Conservation (phyloP, 1,284 basidiomycete species). For the Apiotrichum brassicae region DNA sequence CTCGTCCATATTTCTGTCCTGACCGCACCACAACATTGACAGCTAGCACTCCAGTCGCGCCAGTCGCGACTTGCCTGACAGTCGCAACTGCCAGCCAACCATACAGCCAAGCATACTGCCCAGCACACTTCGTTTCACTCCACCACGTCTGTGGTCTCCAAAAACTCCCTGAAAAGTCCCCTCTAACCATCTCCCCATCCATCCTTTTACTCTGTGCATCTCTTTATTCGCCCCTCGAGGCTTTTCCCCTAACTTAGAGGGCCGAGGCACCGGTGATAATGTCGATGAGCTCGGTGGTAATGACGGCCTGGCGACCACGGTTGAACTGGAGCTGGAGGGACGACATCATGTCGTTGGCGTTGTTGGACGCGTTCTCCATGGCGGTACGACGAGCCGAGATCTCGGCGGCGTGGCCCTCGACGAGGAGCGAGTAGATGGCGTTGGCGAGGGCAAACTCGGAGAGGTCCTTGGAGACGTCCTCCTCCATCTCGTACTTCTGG, state of each 20-base stretch:
- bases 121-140: too few relatives aligned
- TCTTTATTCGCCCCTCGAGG: constrained; percentile 6
- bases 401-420: constrained; percentile 94
- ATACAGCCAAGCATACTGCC: too few relatives aligned
- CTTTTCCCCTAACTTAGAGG: constrained; percentile 15
- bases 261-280: constrained; percentile 26
- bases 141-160: too few relatives aligned
- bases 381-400: constrained; percentile 74
- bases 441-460: constrained; percentile 95
- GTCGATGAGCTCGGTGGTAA: constrained; percentile 47
- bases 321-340: constrained; percentile 90
- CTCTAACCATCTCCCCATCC: too few relatives aligned
- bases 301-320: constrained; percentile 97
- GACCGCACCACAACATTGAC: too few relatives aligned
- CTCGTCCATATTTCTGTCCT: too few relatives aligned
- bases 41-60: too few relatives aligned
- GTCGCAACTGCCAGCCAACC: too few relatives aligned
- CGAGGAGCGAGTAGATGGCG: constrained; percentile 88
- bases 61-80: too few relatives aligned
- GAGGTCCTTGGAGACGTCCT: constrained; percentile 88
- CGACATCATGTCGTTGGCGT: constrained; percentile 86
- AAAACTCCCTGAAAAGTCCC: too few relatives aligned
- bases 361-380: constrained; percentile 99
- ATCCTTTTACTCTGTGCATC: constrained; percentile 13
- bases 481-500: constrained; percentile 91